These are phyloP conservation scores for Kalmusia sp. DNA, from an alignment of 2,329 filamentous ascomycete species.

Conservation along the genomic window DNA sequence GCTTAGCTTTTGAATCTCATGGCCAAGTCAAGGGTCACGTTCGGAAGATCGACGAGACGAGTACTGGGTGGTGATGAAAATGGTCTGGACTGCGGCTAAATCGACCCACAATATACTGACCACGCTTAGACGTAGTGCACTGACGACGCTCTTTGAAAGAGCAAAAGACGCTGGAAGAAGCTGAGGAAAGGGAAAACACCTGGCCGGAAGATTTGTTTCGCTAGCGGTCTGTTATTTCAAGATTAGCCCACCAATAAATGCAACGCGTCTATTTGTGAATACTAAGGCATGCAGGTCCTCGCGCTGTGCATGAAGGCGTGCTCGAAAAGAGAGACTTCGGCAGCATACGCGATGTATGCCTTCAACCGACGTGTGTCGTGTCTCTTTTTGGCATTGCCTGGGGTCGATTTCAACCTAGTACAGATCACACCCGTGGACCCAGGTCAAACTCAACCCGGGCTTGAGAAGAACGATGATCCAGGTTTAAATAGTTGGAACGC, in stretches of 20 bases:
- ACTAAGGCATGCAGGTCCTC: constrained; percentile 14
- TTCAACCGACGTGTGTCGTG: background rate
- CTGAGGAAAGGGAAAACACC: background rate
- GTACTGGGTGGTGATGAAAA: constrained; percentile 15
- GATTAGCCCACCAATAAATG: constrained; percentile 20
- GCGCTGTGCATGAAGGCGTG: constrained; percentile 8
- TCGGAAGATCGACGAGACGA: constrained; percentile 26
- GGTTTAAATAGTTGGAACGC: background rate
- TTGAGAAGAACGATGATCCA: background rate
- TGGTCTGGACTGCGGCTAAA: constrained; percentile 38
- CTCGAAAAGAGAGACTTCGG: background rate
- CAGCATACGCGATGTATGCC: background rate
- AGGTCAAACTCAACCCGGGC: background rate
- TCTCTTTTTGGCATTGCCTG: background rate
- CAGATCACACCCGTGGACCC: background rate
- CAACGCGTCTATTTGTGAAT: background rate
- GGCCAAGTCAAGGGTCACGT: constrained; percentile 17
- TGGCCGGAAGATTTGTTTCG: constrained; percentile 15
- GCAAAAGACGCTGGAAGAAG: constrained; percentile 13
- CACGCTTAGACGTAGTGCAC: constrained; percentile 16
- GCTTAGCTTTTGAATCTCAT: constrained; percentile 30
- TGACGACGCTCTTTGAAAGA: constrained; percentile 11
- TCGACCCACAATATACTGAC: constrained; percentile 25
- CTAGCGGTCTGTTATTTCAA: constrained; percentile 5
- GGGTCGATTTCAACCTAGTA: background rate